These are phyloP conservation scores for Multifurca ochricompacta DNA, from an alignment of 768 basidiomycete species.

Conservation along the genomic window DNA sequence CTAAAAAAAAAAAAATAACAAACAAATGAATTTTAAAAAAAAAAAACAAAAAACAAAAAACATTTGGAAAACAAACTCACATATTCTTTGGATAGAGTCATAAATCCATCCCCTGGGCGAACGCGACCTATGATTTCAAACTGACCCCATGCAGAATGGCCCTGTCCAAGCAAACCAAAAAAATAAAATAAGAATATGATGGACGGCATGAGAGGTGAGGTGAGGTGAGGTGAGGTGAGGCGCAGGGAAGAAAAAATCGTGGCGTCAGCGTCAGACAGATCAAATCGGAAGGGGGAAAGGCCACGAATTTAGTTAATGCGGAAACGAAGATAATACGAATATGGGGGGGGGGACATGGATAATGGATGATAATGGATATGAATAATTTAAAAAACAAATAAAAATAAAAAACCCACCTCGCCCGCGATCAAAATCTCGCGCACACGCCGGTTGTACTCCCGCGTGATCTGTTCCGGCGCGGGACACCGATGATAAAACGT, in stretches of 20 bases:
- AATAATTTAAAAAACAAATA: background rate
- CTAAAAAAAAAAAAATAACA: slow-evolving; percentile 29
- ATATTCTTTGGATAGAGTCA: slow-evolving; percentile 81
- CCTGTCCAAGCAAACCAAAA: slow-evolving; percentile 35
- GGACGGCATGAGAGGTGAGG: too few relatives aligned
- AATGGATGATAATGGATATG: background rate
- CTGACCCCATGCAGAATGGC: slow-evolving; percentile 88
- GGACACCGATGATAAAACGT: slow-evolving; percentile 26
- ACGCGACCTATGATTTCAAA: slow-evolving; percentile 75
- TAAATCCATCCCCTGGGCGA: slow-evolving; percentile 72
- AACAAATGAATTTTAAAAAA: too few relatives aligned
- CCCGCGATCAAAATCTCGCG: slow-evolving; percentile 65
- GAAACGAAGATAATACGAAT: background rate
- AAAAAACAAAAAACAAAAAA: too few relatives aligned
- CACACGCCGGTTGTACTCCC: slow-evolving; percentile 26
- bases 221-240: too few relatives aligned
- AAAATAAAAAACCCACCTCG: slow-evolving; percentile 39
- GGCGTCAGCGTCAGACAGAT: too few relatives aligned
- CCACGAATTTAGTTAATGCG: background rate
- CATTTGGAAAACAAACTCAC: slow-evolving; percentile 42
- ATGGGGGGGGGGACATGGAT: too few relatives aligned
- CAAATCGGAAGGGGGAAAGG: too few relatives aligned
- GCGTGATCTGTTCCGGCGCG: slow-evolving; percentile 5
- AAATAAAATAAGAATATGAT: background rate
- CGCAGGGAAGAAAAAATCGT: too few relatives aligned